A percentile compares a stretch with the other conserved stretches of the same genome.
These are phyloP conservation scores for Eucalyptus marginata DNA, from an alignment of 345 rosid species.

Conservation along the genomic window DNA sequence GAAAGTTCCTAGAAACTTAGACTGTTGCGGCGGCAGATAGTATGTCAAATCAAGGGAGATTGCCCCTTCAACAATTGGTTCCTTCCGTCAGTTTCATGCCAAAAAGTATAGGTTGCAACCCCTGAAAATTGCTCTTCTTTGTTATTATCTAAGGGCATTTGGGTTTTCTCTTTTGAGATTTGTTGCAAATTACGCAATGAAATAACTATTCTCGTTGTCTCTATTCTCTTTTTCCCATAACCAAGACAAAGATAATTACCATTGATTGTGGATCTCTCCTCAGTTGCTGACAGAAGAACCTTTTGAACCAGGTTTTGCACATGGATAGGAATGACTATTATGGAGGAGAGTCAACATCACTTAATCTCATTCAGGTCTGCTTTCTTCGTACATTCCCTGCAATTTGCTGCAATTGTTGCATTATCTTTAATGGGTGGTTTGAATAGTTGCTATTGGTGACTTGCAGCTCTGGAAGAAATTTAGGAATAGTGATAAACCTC, in stretches of 20 bases:
- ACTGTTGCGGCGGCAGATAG: background rate
- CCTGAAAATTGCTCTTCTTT: background rate
- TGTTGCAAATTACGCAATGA: background rate
- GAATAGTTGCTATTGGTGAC: background rate
- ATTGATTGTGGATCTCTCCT: background rate
- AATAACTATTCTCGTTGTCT: background rate
- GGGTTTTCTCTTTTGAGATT: background rate
- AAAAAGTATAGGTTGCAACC: background rate
- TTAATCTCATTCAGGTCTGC: slow-evolving; percentile 84
- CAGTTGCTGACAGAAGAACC: background rate
- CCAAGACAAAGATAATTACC: background rate
- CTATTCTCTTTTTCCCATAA: background rate
- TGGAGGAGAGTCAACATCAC: slow-evolving; percentile 98
- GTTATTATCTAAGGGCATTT: background rate
- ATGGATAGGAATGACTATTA: slow-evolving; percentile 97
- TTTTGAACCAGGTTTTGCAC: slow-evolving; percentile 66
- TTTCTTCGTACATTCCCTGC: background rate
- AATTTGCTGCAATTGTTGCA: background rate
- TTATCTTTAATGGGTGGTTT: background rate
- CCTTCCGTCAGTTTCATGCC: background rate
- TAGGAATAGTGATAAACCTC: slow-evolving; percentile 82
- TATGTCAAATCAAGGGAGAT: background rate
- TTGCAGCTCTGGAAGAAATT: slow-evolving; percentile 94
- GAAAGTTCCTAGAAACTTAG: background rate
- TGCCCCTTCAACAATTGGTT: background rate